Conservation (phyloP, 257 asterid species). For the Solanum lignicaule region DNA sequence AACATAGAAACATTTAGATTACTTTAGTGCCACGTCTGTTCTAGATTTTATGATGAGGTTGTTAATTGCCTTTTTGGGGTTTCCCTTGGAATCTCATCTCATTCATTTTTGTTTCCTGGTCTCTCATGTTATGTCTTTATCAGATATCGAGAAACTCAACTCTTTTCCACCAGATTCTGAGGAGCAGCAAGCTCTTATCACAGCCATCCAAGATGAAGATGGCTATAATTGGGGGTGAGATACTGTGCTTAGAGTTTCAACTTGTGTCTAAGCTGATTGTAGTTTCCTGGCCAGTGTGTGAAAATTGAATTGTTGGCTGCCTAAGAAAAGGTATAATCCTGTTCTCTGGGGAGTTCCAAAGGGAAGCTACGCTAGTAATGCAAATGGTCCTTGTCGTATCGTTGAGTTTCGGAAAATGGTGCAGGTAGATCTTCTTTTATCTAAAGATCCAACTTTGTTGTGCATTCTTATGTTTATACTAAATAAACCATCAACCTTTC, state of each 20-base stretch:
- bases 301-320: conserved; percentile 6
- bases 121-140: conserved; percentile 1
- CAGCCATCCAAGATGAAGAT: conserved; percentile 69
- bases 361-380: conserved; percentile 85
- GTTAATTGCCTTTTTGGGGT: neutral
- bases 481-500: neutral
- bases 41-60: neutral
- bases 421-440: conserved; percentile 43
- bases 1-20: neutral
- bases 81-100: neutral
- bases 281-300: neutral
- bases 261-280: neutral
- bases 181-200: conserved; percentile 72
- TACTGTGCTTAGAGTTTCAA: conserved; percentile 10
- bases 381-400: conserved; percentile 71
- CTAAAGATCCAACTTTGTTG: neutral
- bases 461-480: neutral
- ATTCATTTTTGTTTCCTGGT: neutral
- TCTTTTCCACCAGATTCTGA: conserved; percentile 81
- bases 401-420: conserved; percentile 90
- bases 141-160: conserved; percentile 64
- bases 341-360: conserved; percentile 96
- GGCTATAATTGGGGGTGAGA: conserved; percentile 97
- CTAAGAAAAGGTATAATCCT: conserved; percentile 71
- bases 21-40: neutral